Evolutionary conservation across 257 asterid species (phyloP).

Genomic region (Penstemon eatonii): DNA sequence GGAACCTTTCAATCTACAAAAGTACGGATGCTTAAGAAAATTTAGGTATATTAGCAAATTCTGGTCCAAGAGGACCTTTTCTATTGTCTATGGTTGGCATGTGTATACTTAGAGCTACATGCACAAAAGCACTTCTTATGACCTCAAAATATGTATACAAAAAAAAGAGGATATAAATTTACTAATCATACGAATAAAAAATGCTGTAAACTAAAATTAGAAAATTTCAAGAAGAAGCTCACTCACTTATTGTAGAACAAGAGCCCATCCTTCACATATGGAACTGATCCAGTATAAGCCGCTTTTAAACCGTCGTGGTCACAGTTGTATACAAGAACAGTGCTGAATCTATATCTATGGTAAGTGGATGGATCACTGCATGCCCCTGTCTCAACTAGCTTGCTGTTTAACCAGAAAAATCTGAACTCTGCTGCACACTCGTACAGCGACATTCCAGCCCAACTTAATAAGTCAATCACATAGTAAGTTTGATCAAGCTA

Average conservation of each 20-base stretch:
- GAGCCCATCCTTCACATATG: constrained; percentile 84
- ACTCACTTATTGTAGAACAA: constrained; percentile 88
- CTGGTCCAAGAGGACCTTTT: not conserved
- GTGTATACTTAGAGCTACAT: not conserved
- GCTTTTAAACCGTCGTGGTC: constrained; percentile 67
- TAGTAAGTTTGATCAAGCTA: constrained; percentile 87
- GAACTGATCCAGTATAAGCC: constrained; percentile 65
- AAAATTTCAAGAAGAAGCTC: constrained; percentile 25
- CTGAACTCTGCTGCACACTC: constrained; percentile 95
- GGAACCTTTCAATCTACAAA: constrained; percentile 9
- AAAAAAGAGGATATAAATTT: not conserved
- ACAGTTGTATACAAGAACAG: constrained; percentile 60
- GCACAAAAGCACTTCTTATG: not conserved
- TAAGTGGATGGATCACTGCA: constrained; percentile 68
- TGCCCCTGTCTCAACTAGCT: constrained; percentile 78
- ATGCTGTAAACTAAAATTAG: constrained; percentile 9
- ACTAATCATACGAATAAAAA: constrained; percentile 10
- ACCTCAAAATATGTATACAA: not conserved
- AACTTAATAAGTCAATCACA: constrained; percentile 86
- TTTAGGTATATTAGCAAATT: not conserved
- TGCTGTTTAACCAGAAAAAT: constrained; percentile 86
- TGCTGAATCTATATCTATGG: constrained; percentile 61
- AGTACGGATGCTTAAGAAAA: not conserved
- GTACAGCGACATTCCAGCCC: constrained; percentile 83
- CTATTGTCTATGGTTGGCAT: not conserved